Conservation (phyloP, 139 green algal genomes). For the Raphidocelis subcapitata region DNA sequence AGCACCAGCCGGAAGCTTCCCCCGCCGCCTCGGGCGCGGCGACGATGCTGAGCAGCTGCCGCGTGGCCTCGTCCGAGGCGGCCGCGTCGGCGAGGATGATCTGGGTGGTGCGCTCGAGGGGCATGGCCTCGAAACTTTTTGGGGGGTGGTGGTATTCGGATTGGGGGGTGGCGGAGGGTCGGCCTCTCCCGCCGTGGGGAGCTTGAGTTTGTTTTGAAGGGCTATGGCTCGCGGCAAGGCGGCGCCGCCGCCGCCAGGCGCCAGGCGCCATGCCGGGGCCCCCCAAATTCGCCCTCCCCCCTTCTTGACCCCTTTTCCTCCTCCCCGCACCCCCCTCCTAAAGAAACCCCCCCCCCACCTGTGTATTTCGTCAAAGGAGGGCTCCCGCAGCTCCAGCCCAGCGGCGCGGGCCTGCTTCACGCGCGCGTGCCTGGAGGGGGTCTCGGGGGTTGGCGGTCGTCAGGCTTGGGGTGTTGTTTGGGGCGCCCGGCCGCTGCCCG, state of each 20-base stretch:
- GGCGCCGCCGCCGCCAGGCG: no score
- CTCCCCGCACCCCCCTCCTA: background rate
- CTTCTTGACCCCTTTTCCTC: background rate
- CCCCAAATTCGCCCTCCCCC: background rate
- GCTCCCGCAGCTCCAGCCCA: background rate
- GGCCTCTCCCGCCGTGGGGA: background rate
- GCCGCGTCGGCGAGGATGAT: no score
- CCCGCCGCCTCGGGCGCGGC: background rate
- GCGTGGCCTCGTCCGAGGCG: background rate
- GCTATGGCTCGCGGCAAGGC: no score
- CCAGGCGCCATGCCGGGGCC: no score
- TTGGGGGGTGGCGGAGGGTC: background rate
- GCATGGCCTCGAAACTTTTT: background rate
- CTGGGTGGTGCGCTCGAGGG: background rate
- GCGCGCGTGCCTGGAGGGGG: background rate
- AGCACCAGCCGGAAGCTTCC: conserved; percentile 32
- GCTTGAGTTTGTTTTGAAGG: no score
- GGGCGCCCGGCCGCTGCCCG: background rate
- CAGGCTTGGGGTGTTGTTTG: background rate
- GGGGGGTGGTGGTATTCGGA: background rate
- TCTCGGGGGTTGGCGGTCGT: no score
- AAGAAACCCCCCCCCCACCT: background rate
- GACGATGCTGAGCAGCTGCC: background rate
- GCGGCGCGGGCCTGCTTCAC: background rate
- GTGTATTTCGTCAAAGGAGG: conserved; percentile 18